Evolutionary conservation across 106 monocot species (phyloP).

Genomic region (Acanthochlamys bracteata): DNA sequence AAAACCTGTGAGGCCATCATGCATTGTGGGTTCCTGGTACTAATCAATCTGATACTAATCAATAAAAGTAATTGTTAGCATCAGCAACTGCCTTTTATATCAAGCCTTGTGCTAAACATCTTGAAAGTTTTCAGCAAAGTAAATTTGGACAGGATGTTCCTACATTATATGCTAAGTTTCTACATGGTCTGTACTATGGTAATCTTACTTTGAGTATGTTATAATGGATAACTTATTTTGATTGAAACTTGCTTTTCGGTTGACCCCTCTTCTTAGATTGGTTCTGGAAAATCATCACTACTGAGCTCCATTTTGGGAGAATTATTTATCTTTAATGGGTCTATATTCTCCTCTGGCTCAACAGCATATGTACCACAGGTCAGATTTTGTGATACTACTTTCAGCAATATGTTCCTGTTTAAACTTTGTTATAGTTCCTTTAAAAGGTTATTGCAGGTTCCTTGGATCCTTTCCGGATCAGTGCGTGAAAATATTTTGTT

Average conservation of each 20-base stretch:
- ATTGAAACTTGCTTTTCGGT: constrained; percentile 2
- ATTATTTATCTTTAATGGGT: constrained; percentile 56
- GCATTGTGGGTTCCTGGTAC: too few relatives aligned
- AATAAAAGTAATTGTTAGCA: too few relatives aligned
- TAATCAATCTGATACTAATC: too few relatives aligned
- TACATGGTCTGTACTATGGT: too few relatives aligned
- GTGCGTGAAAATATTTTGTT: constrained; percentile 85
- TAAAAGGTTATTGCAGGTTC: constrained; percentile 42
- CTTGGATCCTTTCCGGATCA: constrained; percentile 89
- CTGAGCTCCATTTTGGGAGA: constrained; percentile 77
- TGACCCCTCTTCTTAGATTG: constrained; percentile 41
- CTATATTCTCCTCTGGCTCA: constrained; percentile 46
- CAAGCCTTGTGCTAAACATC: too few relatives aligned
- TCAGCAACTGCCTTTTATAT: too few relatives aligned
- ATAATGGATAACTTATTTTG: too few relatives aligned
- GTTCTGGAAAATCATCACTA: constrained; percentile 92
- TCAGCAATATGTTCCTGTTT: background rate
- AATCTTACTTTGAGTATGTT: too few relatives aligned
- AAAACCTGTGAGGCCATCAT: too few relatives aligned
- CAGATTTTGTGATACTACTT: background rate
- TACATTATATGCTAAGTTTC: too few relatives aligned
- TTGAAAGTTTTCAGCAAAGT: too few relatives aligned
- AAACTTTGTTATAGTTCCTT: background rate
- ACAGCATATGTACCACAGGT: constrained; percentile 94
- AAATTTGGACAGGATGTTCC: too few relatives aligned